Base-by-base conservation (phyloP, 306 rosid species). In the Adenanthera pavonina region DNA sequence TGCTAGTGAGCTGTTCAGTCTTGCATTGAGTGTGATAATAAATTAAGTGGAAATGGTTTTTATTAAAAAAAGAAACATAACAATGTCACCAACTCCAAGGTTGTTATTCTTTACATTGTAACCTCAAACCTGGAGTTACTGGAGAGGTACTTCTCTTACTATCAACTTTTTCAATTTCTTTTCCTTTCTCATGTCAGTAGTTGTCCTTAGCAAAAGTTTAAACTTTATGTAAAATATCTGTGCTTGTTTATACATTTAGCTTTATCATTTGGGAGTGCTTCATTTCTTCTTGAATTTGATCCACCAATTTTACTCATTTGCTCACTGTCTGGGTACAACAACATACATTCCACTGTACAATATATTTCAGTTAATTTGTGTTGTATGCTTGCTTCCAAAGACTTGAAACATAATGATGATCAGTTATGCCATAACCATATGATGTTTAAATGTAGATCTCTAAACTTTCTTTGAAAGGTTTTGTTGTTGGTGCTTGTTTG, bases 401-500 rank as follows among this genome's bases (percentile, higher is more conserved):
- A 52, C 54, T 83, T 70, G 62, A 72, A 68, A 43, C 33, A 3
- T 36, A 56, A 70, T 83, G 36, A 48, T 79, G 48, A 82, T 34
- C 11, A 60, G 46, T 9, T 59, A 67, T 68, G 57, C 72, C 43
- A 75, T 79, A 77, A 79, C 68, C 53, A 30, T 62, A 76, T 49
- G 74, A 60, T 80, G 60, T 80, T 77, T 80, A 15, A 82, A 7
- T 87, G 89, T 93, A 95, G 99, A 83, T 88, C 49, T 86, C 93
- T 57, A 81, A 85, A 60, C 84, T 87, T 40, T 90, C 94, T 61
- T 66, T 93, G 84, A 86, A 74, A 78, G 96, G 93, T 34, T 88
- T 95, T 62, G 84, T 95, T 74, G 89, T 95, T 74, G 99, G 99
- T 20, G 53, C 61, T 83, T 93, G 97, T 70, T 86, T 80, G 14